Base-by-base conservation (phyloP, 495 filamentous ascomycete genomes). In the Penicillium steckii region DNA sequence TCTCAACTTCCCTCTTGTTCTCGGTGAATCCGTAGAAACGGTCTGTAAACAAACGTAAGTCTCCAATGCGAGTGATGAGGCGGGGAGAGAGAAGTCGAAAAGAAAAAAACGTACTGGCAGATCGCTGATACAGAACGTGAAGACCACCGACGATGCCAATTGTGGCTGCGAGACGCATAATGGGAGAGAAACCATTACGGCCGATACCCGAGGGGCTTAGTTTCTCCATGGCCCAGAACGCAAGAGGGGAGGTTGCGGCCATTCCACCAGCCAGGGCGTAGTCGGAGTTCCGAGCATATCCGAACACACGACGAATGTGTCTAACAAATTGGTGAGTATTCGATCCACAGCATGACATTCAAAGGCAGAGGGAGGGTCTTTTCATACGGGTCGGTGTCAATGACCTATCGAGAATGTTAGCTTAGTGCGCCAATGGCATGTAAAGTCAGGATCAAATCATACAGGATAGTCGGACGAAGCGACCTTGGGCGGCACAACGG, bases 1-100 rank as follows among this genome's bases (percentile, higher is more conserved):
- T 88, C 33, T 96, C 89, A 24, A 92, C 75, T 65, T 98, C 94
- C 50, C 95, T 84, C 37, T 83, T 71, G 74, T 98, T 97, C 68
- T 98, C 94, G 26, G 81, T 83, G 74, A 89, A 88, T 55, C 94
- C 94, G 78, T 96, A 96, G 77, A 98, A 97, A 42, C 94, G 90
- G 61, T 69, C 70, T 74, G 57, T 40, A 41, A 24, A 12, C 8
- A 35, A 46, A 50, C n/a, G n/a, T n/a, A n/a, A n/a, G n/a, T n/a
- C n/a, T n/a, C n/a, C n/a, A n/a, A n/a, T n/a, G n/a, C n/a, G n/a
- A n/a, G n/a, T n/a, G n/a, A n/a, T 43, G 18, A 17, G n/a, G 10
- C 41, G 17, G 17, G n/a, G 22, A 4, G 21, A 9, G 17, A 17
- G 6, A 4, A 19, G 22, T 22, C 21, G n/a, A n/a, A n/a, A n/a